Base-by-base conservation (phyloP, 1,284 basidiomycete genomes). In the Puccinia novopanici region DNA sequence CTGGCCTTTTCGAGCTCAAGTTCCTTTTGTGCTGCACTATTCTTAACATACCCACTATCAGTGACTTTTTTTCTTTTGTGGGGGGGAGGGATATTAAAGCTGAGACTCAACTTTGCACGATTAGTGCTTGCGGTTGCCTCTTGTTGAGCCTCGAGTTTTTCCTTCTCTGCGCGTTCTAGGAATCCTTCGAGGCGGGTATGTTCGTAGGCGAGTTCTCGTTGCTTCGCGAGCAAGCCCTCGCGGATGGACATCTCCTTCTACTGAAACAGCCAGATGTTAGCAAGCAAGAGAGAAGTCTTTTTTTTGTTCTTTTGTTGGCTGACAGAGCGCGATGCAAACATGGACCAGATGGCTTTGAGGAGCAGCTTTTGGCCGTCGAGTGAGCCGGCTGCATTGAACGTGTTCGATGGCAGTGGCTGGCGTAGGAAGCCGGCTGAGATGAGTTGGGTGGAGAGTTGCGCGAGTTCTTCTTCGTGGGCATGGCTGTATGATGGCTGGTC, bases 241-340 rank as follows among this genome's bases (percentile, higher is more conserved):
- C 72, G 72, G 45, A 74, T 74, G 12, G 72, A 6, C 72, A 74
- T 74, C 55, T 74, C 72, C 54, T 74, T 74, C 72, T 74, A 67
- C 63, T 67, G 42, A 48, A 24, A n/a, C 22, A 27, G 5, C 12
- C 63, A 27, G 24, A 74, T 42, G 50, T 74, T 24, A 74, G 50
- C 37, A n/a, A 57, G 19, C n/a, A 3, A 17, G 27, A 73, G 37
- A 59, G 42, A 40, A 12, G 19, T 10, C 19, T 4, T 52, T 10
- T 15, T 22, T 22, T 10, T 4, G 68, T 12, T n/a, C n/a, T n/a
- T n/a, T n/a, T n/a, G n/a, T n/a, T n/a, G 17, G 59, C 72, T 74
- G 72, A 77, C 75, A 15, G 61, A 42, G 61, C 63, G 75, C 34
- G 75, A 77, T 37, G 30, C 63, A 27, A 77, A 27, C 52, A 77